phyloP scores from a whole-genome alignment of 192 early-diverging fungal genomes.

The Spinellus fusiger region DNA sequence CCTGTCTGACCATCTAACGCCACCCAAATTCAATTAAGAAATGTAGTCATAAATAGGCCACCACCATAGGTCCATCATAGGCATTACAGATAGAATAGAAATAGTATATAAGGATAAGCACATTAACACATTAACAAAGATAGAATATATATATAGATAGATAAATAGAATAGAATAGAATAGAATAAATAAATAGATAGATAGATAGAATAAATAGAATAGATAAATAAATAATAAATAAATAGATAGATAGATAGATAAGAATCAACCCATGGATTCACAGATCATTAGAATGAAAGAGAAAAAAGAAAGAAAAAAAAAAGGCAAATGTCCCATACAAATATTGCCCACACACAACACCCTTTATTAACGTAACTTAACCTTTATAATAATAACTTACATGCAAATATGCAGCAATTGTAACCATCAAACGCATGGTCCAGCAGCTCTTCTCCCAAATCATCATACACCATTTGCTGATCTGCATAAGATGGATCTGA shows the following conservation, averaged over 20 bases:
- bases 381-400: conserved; percentile 34
- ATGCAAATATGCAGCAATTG: conserved; percentile 92
- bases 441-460: conserved; percentile 72
- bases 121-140: too few relatives aligned
- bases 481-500: conserved; percentile 55
- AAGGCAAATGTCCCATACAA: background rate
- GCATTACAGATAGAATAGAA: too few relatives aligned
- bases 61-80: background rate
- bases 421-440: conserved; percentile 87
- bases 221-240: too few relatives aligned
- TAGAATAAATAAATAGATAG: too few relatives aligned
- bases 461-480: conserved; percentile 70
- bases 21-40: background rate
- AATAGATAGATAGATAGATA: too few relatives aligned
- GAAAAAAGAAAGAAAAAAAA: conserved; percentile 8
- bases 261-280: too few relatives aligned
- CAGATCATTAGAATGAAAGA: background rate
- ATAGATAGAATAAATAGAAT: too few relatives aligned
- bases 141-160: too few relatives aligned
- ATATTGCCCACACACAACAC: too few relatives aligned
- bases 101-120: too few relatives aligned
- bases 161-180: too few relatives aligned
- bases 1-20: conserved; percentile 71
- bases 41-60: background rate
- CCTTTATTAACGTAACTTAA: too few relatives aligned